Evolutionary conservation across 2,329 filamentous ascomycete species (phyloP).

Genomic region (Arthrobotrys sphaeroides): DNA sequence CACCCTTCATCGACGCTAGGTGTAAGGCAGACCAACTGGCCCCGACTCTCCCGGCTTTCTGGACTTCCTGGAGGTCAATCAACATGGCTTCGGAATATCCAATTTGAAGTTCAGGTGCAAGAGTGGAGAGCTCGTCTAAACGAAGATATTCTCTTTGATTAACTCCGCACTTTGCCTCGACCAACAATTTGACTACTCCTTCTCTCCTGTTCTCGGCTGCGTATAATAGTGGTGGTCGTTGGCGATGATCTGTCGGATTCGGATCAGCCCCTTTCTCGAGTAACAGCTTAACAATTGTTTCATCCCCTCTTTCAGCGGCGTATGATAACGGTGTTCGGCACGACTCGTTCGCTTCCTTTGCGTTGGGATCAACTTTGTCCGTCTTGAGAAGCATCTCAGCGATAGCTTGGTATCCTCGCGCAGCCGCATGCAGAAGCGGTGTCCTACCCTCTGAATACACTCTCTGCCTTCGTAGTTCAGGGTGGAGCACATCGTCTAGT

Average conservation of each 20-base stretch:
- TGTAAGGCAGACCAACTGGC: neutral
- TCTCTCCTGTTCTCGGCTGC: constrained; percentile 39
- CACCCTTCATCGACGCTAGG: neutral
- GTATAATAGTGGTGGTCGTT: constrained; percentile 42
- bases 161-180: neutral
- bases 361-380: constrained; percentile 6
- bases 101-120: neutral
- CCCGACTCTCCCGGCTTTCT: neutral
- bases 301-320: constrained; percentile 20
- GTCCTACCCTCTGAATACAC: constrained; percentile 50
- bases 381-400: constrained; percentile 47
- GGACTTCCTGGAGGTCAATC: neutral
- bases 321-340: constrained; percentile 21
- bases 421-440: constrained; percentile 56
- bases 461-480: too few relatives aligned
- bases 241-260: constrained; percentile 26
- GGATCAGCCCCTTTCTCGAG: constrained; percentile 33
- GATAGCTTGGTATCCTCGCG: constrained; percentile 49
- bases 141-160: neutral
- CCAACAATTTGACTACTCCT: constrained; percentile 20
- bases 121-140: neutral
- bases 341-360: constrained; percentile 15
- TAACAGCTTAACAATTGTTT: constrained; percentile 46
- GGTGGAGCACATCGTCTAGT: too few relatives aligned
- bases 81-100: neutral